Base-by-base conservation (phyloP, 1,139 yeast species). In the Candida mesenterica region DNA sequence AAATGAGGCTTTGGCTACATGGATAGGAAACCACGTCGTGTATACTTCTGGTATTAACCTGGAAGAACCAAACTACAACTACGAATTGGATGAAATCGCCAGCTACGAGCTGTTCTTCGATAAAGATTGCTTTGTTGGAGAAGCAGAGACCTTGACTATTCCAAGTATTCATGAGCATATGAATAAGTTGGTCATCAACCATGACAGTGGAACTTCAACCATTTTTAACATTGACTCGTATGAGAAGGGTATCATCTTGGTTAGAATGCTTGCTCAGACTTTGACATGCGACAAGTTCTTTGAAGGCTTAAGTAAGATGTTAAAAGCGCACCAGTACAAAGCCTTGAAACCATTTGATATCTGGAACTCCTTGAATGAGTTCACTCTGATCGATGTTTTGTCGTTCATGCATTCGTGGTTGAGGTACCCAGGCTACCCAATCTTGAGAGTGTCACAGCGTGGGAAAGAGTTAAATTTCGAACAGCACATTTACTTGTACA, bases 1-100 rank as follows among this genome's bases (percentile, higher is more conserved):
- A 41, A 82, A 82, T 47, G 94, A 84, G 59, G 63, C 86, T 2
- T 79, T 83, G 60, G 90, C 92, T 0, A 82, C 90, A 0, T 79
- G 79, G 72, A 65, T 77, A 35, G 83, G 84, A 1, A 68, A 74
- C 46, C 62, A 65, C 38, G 54, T 73, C 2, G 53, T 77, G 9
- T 42, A 44, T 6, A 34, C 45, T 8, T 57, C 61, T 5, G 53
- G 57, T n/a, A 41, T 66, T 10, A 67, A 61, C 31, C 33, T 45
- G 1, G 44, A 50, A 4, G 52, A 52, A 32, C 65, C 60, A 29
- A 40, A 45, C 8, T 39, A 41, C 29, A 65, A 72, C 43, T 63
- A 63, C 38, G 53, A 72, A 2, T 53, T 77, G 7, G 45, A 41
- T 5, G 37, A 49, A 13, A 55, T 59, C 10, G 36, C 42, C 44